Evolutionary conservation across 768 basidiomycete genomes (phyloP).

Genomic region (Suillus decipiens): DNA sequence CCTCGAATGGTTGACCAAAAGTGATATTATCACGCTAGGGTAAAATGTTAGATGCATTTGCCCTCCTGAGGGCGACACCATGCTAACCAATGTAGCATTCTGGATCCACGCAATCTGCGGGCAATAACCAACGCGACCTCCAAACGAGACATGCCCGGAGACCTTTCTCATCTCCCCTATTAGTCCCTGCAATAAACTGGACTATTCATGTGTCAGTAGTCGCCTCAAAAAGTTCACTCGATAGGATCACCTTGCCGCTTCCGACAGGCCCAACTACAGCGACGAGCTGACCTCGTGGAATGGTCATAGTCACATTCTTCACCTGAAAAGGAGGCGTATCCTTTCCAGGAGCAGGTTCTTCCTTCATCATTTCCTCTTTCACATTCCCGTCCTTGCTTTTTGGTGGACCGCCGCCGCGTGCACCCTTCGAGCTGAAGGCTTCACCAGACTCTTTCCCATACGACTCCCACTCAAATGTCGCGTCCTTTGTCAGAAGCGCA

Average conservation of each 20-base stretch:
- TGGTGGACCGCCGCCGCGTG: slow-evolving; percentile 8
- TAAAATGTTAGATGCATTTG: neutral
- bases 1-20: slow-evolving; percentile 66
- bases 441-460: slow-evolving; percentile 15
- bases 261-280: slow-evolving; percentile 73
- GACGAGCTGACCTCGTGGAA: slow-evolving; percentile 59
- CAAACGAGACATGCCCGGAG: slow-evolving; percentile 55
- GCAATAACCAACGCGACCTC: slow-evolving; percentile 68
- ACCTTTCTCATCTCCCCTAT: slow-evolving; percentile 69
- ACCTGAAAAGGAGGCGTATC: slow-evolving; percentile 43
- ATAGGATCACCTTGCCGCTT: slow-evolving; percentile 51
- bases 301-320: slow-evolving; percentile 47
- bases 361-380: slow-evolving; percentile 15
- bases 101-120: slow-evolving; percentile 80
- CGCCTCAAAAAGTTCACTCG: neutral
- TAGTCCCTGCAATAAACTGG: slow-evolving; percentile 59
- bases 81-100: slow-evolving; percentile 56
- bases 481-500: slow-evolving; percentile 54
- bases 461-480: slow-evolving; percentile 68
- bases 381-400: neutral
- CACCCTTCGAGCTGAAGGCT: slow-evolving; percentile 6
- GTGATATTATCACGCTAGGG: slow-evolving; percentile 62
- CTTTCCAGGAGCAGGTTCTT: slow-evolving; percentile 12
- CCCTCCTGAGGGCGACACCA: neutral
- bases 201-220: slow-evolving; percentile 29